Percentiles rank a stretch among this genome's conserved stretches.
phyloP scores from a whole-genome alignment of 371 early-diverging fungal genomes.

The Syncephalis plumigaleata region DNA sequence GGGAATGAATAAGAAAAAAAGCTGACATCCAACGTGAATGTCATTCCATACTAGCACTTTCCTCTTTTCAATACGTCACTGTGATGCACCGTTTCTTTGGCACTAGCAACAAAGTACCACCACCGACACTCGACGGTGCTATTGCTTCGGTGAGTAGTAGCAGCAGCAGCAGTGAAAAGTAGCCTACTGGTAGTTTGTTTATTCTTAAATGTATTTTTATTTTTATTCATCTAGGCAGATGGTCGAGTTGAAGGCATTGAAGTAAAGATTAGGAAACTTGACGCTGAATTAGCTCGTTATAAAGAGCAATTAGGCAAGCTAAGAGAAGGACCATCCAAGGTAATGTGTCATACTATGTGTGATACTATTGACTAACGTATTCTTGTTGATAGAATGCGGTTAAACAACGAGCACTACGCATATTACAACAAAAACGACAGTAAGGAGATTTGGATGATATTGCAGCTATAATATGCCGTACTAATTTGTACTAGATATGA shows the following conservation, averaged over 20 bases:
- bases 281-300: constrained; percentile 78
- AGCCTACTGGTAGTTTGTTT: not conserved
- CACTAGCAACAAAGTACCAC: constrained; percentile 46
- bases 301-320: constrained; percentile 85
- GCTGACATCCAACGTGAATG: too few relatives aligned
- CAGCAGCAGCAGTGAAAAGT: too few relatives aligned
- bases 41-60: too few relatives aligned
- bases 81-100: constrained; percentile 76
- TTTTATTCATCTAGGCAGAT: constrained; percentile 46
- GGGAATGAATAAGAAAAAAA: too few relatives aligned
- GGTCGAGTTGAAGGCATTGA: constrained; percentile 68
- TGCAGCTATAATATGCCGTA: not conserved
- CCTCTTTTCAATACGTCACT: not conserved
- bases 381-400: constrained; percentile 38
- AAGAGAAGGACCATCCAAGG: constrained; percentile 86
- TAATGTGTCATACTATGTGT: too few relatives aligned
- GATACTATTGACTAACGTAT: constrained; percentile 1
- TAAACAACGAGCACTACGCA: constrained; percentile 76
- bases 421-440: constrained; percentile 85
- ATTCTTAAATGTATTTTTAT: constrained; percentile 1
- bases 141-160: constrained; percentile 34
- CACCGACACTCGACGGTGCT: constrained; percentile 55
- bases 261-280: constrained; percentile 81
- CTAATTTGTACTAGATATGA: constrained; percentile 42
- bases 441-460: constrained; percentile 14